phyloP scores from a whole-genome alignment of 2,329 filamentous ascomycete genomes.

The Cucurbitaria berberidis region DNA sequence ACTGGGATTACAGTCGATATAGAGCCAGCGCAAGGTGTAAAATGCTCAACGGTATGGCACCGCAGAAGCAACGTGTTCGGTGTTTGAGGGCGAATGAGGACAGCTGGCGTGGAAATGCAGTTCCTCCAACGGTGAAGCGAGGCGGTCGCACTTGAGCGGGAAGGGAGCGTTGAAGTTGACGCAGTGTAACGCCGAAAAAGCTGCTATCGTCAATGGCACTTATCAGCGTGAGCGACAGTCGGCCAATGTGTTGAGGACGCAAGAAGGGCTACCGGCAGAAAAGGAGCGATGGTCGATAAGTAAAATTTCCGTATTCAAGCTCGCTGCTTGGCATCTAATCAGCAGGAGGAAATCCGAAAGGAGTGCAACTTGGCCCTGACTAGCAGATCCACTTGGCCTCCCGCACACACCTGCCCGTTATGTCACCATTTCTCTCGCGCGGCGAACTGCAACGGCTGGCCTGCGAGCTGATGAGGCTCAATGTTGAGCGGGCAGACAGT shows the following conservation, averaged over 20 bases:
- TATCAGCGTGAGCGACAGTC: constrained; percentile 13
- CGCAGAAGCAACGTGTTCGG: constrained; percentile 27
- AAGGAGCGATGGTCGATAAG: constrained; percentile 30
- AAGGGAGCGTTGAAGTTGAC: constrained; percentile 22
- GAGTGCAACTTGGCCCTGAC: constrained; percentile 9
- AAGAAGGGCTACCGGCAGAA: constrained; percentile 19
- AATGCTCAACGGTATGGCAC: constrained; percentile 19
- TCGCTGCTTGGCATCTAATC: constrained; percentile 26
- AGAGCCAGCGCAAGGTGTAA: constrained; percentile 2
- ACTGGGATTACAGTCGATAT: constrained; percentile 17
- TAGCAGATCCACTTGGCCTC: constrained; percentile 3
- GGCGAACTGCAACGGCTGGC: constrained; percentile 2
- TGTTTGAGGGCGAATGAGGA: constrained; percentile 24
- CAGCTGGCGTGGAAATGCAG: constrained; percentile 34
- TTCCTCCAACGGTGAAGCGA: constrained; percentile 24
- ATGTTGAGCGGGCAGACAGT: background rate
- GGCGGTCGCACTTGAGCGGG: constrained; percentile 27
- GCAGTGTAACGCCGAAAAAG: constrained; percentile 28
- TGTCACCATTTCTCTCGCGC: constrained; percentile 3
- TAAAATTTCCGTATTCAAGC: constrained; percentile 29
- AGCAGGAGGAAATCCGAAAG: constrained; percentile 20
- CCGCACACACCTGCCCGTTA: constrained; percentile 8
- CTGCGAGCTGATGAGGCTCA: constrained; percentile 1
- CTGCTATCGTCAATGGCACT: constrained; percentile 15
- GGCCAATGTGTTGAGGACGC: constrained; percentile 13